Evolutionary conservation across 2,329 filamentous ascomycete genomes (phyloP).

Genomic region (Coleophoma eucalyptorum): DNA sequence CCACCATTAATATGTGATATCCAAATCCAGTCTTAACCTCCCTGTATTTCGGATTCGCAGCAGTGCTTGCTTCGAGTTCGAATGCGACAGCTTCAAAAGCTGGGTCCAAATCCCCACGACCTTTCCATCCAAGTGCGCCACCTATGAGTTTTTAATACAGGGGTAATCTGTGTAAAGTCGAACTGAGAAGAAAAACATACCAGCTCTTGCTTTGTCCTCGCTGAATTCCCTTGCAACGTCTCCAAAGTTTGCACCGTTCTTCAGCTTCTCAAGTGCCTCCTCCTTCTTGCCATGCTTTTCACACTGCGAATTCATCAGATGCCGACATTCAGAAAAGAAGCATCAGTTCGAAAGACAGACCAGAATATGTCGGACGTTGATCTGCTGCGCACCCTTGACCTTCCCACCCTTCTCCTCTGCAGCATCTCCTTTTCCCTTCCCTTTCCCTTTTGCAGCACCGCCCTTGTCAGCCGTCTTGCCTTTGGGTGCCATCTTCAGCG

Average conservation of each 20-base stretch:
- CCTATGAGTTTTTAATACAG: conserved; percentile 37
- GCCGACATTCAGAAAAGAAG: neutral
- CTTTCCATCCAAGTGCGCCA: conserved; percentile 70
- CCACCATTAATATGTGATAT: conserved; percentile 78
- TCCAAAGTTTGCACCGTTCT: conserved; percentile 66
- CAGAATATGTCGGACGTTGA: conserved; percentile 70
- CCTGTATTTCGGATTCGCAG: conserved; percentile 58
- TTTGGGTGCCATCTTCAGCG: conserved; percentile 21
- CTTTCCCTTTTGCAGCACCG: conserved; percentile 24
- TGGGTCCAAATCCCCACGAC: conserved; percentile 60
- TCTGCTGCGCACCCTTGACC: conserved; percentile 59
- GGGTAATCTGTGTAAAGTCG: conserved; percentile 4
- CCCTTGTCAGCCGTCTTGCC: conserved; percentile 22
- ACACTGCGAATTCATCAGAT: conserved; percentile 42
- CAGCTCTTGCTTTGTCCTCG: conserved; percentile 72
- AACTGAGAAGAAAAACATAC: conserved; percentile 28
- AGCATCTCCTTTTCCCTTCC: conserved; percentile 35
- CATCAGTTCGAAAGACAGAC: conserved; percentile 11
- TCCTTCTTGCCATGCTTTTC: conserved; percentile 77
- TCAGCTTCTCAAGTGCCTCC: conserved; percentile 66
- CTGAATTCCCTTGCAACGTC: conserved; percentile 69
- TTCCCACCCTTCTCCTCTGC: conserved; percentile 32
- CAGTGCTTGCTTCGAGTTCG: conserved; percentile 62
- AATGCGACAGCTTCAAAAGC: conserved; percentile 73
- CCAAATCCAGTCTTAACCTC: conserved; percentile 73